Evolutionary conservation across 2,329 filamentous ascomycete species (phyloP), one percentile per base, ranked within the genome.

Genomic region (Xylariaceae sp.): DNA sequence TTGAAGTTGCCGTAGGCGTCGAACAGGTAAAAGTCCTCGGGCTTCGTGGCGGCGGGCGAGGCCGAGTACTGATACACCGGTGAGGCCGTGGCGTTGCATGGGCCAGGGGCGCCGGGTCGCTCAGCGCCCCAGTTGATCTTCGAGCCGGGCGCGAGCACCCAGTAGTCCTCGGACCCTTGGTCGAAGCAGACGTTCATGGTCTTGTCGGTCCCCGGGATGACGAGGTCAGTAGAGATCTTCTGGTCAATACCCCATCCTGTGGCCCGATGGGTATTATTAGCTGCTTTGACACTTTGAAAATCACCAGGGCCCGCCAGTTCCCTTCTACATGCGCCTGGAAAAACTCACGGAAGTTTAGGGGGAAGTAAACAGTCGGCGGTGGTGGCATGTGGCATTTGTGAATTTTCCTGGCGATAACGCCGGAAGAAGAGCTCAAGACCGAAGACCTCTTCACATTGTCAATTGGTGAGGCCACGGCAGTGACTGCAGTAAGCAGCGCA

Each of bases 161-260:
- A 55, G 33, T 50, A 55, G 43, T 47, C 47, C 30, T 53, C 46
- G 32, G 43, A 48, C 11, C 53, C 51, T 19, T 50, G 45, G 29
- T 55, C 54, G 36, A 50, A 53, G 13, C 47, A 43, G 6, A 53
- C 48, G 33, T 48, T 44, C 34, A 57, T 48, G 7, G 45, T 48
- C 18, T 31, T 33, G 38, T 55, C 48, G 13, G 37, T 37, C 18
- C 40, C 47, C 8, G 53, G 49, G 9, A 48, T 40, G 15, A 38
- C 30, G 13, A 56, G 37, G 27, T 50, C 43, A 4, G 54, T 54
- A 2, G 49, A 41, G 16, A 54, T 41, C 38, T 56, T 55, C 31
- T 45, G 17, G 23, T 26, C 29, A 2, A 26, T 13, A 9, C 42
- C 42, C 31, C 41, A 45, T 19, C 38, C 42, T 41, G 17, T 11